Evolutionary conservation across 169 alveolate species (phyloP).

Genomic region (Fabrea salina): DNA sequence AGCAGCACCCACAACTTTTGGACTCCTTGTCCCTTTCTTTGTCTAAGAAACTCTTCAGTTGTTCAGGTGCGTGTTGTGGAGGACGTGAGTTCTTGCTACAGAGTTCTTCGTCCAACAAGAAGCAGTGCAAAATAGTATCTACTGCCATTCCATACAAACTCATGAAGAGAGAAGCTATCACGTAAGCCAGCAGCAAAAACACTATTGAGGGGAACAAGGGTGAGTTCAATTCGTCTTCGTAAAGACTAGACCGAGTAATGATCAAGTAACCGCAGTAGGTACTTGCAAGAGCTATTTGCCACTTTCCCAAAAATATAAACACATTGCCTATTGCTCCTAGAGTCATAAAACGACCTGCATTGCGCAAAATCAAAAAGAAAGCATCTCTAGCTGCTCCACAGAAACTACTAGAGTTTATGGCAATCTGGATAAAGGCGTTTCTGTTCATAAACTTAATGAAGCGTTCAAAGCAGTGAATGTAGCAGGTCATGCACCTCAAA

Average conservation of each 20-base stretch:
- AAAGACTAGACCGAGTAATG: not conserved
- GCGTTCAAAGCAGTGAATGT: constrained; percentile 77
- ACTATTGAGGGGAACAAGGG: constrained; percentile 28
- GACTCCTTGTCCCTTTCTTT: constrained; percentile 1
- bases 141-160: constrained; percentile 12
- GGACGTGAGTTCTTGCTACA: not conserved
- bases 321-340: constrained; percentile 18
- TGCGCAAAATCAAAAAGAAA: constrained; percentile 73
- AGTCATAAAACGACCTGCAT: constrained; percentile 51
- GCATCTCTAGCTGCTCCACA: constrained; percentile 86
- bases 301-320: constrained; percentile 14
- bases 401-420: constrained; percentile 72
- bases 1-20: constrained; percentile 2
- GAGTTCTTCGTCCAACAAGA: constrained; percentile 24
- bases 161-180: constrained; percentile 25
- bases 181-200: not conserved
- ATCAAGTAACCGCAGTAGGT: constrained; percentile 11
- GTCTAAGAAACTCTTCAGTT: not conserved
- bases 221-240: constrained; percentile 10
- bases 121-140: constrained; percentile 32
- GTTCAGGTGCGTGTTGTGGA: constrained; percentile 32
- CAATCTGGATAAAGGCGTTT: constrained; percentile 89
- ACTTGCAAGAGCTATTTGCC: not conserved
- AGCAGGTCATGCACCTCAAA: constrained; percentile 64
- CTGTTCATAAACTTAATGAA: constrained; percentile 82